Base-by-base conservation (phyloP, 2,329 filamentous ascomycete genomes). In the Sclerotinia borealis region DNA sequence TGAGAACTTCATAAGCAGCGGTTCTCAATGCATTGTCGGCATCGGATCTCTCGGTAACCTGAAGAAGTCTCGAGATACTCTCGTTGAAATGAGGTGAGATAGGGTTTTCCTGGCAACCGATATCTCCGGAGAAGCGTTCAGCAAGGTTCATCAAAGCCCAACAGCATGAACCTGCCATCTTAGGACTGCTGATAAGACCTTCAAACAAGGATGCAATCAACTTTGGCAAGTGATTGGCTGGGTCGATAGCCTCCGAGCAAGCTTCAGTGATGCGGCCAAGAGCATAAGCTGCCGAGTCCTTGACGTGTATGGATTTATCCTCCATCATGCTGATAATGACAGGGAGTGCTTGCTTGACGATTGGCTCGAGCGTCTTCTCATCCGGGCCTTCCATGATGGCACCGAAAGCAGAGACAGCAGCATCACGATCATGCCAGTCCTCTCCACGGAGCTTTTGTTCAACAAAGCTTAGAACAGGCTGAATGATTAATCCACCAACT, bases 361-460 rank as follows among this genome's bases (percentile, higher is more conserved):
- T 89, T 63, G 93, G 93, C 72, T 96, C 92, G 59, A 99, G 81
- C 56, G 93, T 86, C 79, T 91, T 91, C 77, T 96, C 91, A 64
- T 98, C 95, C 1, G 95, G 95, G 31, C 95, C 95, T 75, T 99
- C 95, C 93, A 99, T 97, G 72, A 99, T 98, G 69, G 93, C 95
- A 67, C 95, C 95, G 71, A 99, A 98, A 22, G 95, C 93, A 65
- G 95, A 96, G 37, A 99, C 95, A 58, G 95, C 93, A 60, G 95
- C 95, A 79, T 99, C 95, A 71, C 95, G 87, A 76, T 88, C 85
- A 76, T 96, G 93, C 95, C 95, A 99, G 77, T 98, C 92, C 63
- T 96, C 92, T 65, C 86, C 85, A 68, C 92, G 88, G 58, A 99
- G 84, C 79, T 98, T 93, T 72, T 84, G 83, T 81, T 99, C 95